Conservation (phyloP, 2,329 filamentous ascomycete species). For the Fusarium miscanthi region DNA sequence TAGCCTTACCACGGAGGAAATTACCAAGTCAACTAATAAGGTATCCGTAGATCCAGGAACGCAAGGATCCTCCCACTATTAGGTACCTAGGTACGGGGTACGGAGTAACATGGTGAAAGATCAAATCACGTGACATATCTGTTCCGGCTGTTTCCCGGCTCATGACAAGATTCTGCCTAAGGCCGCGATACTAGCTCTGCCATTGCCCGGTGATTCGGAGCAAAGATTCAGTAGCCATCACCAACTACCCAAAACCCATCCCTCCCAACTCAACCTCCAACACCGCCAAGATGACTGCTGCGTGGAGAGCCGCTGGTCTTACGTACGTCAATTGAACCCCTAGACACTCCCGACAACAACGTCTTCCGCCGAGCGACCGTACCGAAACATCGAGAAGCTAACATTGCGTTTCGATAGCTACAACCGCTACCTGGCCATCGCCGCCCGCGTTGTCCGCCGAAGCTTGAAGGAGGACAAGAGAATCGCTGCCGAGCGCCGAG, state of each 20-base stretch:
- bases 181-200: slow-evolving; percentile 43
- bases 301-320: slow-evolving; percentile 98
- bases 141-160: slow-evolving; percentile 32
- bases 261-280: slow-evolving; percentile 49
- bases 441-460: slow-evolving; percentile 92
- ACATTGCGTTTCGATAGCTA: slow-evolving; percentile 72
- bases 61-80: background rate
- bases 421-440: slow-evolving; percentile 99
- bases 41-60: slow-evolving; percentile 1
- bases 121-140: slow-evolving; percentile 11
- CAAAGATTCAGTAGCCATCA: slow-evolving; percentile 53
- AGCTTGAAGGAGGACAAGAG: slow-evolving; percentile 97
- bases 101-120: too few species aligned
- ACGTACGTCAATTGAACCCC: slow-evolving; percentile 73
- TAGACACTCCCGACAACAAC: slow-evolving; percentile 7
- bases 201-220: slow-evolving; percentile 48
- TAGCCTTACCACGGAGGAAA: background rate
- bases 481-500: slow-evolving; percentile 86
- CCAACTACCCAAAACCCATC: slow-evolving; percentile 47
- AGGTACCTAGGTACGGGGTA: too few species aligned
- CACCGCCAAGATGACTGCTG: slow-evolving; percentile 86
- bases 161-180: slow-evolving; percentile 44
- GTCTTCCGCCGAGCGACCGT: slow-evolving; percentile 18
- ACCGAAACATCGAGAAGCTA: slow-evolving; percentile 48
- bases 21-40: background rate